Percentiles rank a stretch among this genome's conserved stretches.
Evolutionary conservation across 2,329 filamentous ascomycete species (phyloP).

Genomic region (Cladophialophora immunda): DNA sequence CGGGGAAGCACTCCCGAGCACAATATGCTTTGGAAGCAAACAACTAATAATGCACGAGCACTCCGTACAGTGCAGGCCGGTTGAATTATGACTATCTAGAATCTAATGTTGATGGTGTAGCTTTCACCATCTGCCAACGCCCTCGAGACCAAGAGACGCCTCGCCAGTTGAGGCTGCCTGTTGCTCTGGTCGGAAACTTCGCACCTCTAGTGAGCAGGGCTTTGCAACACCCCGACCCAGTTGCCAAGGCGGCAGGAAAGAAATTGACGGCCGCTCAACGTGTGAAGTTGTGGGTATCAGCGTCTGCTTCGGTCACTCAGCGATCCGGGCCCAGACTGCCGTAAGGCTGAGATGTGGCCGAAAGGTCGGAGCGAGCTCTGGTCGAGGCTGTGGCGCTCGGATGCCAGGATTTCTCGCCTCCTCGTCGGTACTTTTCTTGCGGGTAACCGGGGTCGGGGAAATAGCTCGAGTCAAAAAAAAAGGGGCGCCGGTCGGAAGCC

Average conservation of each 20-base stretch:
- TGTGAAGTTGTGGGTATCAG: neutral
- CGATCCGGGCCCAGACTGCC: neutral
- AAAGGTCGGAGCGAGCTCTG: neutral
- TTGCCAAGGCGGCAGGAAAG: neutral
- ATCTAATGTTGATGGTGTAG: neutral
- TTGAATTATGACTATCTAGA: neutral
- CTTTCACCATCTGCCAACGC: neutral
- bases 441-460: slow-evolving; percentile 3
- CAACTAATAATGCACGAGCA: neutral
- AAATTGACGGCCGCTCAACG: neutral
- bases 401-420: slow-evolving; percentile 19
- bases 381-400: slow-evolving; percentile 11
- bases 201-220: neutral
- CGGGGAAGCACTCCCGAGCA: neutral
- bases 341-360: slow-evolving; percentile 11
- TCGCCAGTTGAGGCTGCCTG: neutral
- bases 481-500: slow-evolving; percentile 15
- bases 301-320: neutral
- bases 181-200: neutral
- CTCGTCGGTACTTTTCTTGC: slow-evolving; percentile 10
- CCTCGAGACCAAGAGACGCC: neutral
- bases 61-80: neutral
- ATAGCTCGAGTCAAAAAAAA: slow-evolving; percentile 1
- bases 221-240: neutral
- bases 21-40: neutral